Evolutionary conservation across 148 eudicot species (phyloP).

Genomic region (Arbutus unedo): DNA sequence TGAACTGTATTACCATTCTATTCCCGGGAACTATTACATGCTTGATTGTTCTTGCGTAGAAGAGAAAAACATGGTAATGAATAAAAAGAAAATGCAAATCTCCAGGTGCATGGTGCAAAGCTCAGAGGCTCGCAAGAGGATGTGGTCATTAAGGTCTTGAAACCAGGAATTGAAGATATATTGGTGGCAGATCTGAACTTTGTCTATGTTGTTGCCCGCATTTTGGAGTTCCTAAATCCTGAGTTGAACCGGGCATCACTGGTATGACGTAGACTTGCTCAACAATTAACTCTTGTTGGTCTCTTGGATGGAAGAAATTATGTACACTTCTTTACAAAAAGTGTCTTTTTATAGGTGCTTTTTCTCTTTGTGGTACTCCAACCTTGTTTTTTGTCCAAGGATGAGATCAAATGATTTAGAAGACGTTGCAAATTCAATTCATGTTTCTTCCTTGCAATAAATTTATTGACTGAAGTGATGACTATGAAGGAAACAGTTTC

Average conservation of each 20-base stretch:
- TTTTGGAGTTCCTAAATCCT: constrained; percentile 88
- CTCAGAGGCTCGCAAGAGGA: constrained; percentile 79
- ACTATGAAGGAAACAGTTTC: background rate
- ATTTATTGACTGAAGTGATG: constrained; percentile 9
- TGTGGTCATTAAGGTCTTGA: constrained; percentile 92
- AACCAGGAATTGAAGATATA: constrained; percentile 95
- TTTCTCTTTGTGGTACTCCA: no score
- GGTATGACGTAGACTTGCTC: constrained; percentile 38
- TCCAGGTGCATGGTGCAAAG: constrained; percentile 94
- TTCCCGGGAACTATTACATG: background rate
- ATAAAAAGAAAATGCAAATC: constrained; percentile 14
- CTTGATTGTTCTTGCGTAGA: constrained; percentile 11
- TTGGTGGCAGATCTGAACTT: constrained; percentile 94
- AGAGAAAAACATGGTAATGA: constrained; percentile 15
- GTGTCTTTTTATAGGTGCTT: no score
- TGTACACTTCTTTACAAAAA: background rate
- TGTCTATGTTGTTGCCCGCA: constrained; percentile 84
- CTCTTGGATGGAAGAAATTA: background rate
- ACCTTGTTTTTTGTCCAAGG: no score
- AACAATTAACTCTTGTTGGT: background rate
- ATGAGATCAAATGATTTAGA: background rate
- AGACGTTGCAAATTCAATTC: background rate
- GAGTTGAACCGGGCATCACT: constrained; percentile 85
- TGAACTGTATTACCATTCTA: constrained; percentile 7
- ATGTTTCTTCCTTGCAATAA: background rate